phyloP scores from a whole-genome alignment of 1,139 yeast species.

The Magnusiomyces tetraspermus region DNA sequence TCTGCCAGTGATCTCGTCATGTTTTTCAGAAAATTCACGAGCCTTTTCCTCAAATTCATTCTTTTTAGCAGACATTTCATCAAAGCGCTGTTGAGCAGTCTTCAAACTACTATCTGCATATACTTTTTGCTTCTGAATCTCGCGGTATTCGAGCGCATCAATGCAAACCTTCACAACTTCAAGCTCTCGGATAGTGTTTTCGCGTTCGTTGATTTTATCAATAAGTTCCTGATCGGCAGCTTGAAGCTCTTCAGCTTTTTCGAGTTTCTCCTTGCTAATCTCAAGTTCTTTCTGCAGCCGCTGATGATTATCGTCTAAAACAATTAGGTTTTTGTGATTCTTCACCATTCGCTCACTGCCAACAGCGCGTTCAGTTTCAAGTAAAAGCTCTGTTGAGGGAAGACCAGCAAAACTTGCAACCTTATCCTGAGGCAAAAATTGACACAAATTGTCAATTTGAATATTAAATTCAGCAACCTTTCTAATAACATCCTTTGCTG shows the following conservation, averaged over 20 bases:
- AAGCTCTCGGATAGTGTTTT: neutral
- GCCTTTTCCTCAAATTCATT: neutral
- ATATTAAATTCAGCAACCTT: constrained; percentile 43
- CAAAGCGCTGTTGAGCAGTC: neutral
- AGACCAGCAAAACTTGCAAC: constrained; percentile 88
- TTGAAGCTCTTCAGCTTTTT: constrained; percentile 25
- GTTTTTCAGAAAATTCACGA: neutral
- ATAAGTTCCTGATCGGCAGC: constrained; percentile 18
- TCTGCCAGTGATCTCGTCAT: neutral
- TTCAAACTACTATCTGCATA: constrained; percentile 17
- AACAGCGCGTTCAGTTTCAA: constrained; percentile 75
- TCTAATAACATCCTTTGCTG: constrained; percentile 40
- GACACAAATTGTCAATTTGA: constrained; percentile 86
- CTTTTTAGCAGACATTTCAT: neutral
- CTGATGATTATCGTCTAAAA: constrained; percentile 36
- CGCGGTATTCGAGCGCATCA: constrained; percentile 17
- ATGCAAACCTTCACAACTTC: constrained; percentile 5
- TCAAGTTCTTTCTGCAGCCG: neutral
- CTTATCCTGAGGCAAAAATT: constrained; percentile 89
- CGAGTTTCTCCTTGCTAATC: constrained; percentile 23
- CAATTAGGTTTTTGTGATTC: constrained; percentile 50
- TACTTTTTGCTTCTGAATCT: constrained; percentile 14
- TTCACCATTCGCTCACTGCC: constrained; percentile 50
- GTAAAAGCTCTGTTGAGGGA: constrained; percentile 62
- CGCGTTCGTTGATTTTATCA: constrained; percentile 12